Conservation (phyloP, 2,329 filamentous ascomycete species). For the Amauroascus niger region DNA sequence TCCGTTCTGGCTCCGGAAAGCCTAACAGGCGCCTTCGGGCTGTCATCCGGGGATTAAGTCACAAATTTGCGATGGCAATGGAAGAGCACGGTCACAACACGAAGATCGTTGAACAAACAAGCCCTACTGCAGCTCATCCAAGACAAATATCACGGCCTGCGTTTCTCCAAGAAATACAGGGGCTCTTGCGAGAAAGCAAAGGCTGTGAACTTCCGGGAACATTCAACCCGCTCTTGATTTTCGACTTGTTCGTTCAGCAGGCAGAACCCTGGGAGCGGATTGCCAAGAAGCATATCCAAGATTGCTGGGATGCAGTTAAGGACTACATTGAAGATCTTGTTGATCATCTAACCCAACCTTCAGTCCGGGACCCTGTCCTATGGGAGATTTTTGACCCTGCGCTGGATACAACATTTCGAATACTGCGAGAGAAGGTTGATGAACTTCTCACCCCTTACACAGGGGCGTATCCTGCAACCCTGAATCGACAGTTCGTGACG, state of each 20-base stretch:
- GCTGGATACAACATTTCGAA: neutral
- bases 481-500: constrained; percentile 1
- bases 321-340: constrained; percentile 25
- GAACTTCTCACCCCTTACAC: constrained; percentile 17
- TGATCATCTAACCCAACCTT: constrained; percentile 3
- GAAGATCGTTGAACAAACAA: neutral
- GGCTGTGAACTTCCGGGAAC: constrained; percentile 50
- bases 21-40: constrained; percentile 27
- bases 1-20: constrained; percentile 21
- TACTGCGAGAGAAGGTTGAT: constrained; percentile 10
- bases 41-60: constrained; percentile 19
- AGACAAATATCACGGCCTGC: neutral
- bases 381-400: constrained; percentile 13
- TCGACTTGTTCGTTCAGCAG: constrained; percentile 52
- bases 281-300: constrained; percentile 28
- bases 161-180: constrained; percentile 26
- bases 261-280: constrained; percentile 44
- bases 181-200: constrained; percentile 34
- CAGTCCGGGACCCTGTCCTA: constrained; percentile 5
- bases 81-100: constrained; percentile 12
- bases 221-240: constrained; percentile 50
- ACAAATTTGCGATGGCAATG: constrained; percentile 36
- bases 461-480: constrained; percentile 8
- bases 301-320: constrained; percentile 26
- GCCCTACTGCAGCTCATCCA: neutral